A percentile compares a stretch with the other conserved stretches of the same genome.
These are phyloP conservation scores for Suhomyces faveliae DNA, from an alignment of 805 yeast species.

Conservation along the genomic window DNA sequence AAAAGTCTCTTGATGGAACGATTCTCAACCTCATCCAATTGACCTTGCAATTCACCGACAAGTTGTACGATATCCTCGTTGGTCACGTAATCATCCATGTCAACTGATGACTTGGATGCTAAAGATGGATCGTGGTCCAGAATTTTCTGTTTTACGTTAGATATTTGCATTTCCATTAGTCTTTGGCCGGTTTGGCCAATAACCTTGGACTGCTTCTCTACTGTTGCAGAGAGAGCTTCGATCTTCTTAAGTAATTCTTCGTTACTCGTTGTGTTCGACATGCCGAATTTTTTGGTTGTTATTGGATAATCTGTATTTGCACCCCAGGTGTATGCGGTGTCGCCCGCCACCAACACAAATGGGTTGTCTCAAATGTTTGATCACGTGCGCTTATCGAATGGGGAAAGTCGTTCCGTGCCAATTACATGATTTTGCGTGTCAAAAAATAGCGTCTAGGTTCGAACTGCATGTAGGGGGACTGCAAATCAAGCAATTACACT, in stretches of 20 bases:
- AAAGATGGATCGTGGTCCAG: slow-evolving; percentile 10
- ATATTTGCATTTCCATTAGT: slow-evolving; percentile 65
- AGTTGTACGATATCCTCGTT: slow-evolving; percentile 83
- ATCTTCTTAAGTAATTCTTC: slow-evolving; percentile 36
- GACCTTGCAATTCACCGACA: slow-evolving; percentile 88
- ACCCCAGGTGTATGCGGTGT: not conserved
- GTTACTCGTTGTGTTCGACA: slow-evolving; percentile 2
- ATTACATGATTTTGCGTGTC: too few relatives aligned
- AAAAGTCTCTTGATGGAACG: slow-evolving; percentile 68
- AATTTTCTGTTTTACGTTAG: slow-evolving; percentile 41
- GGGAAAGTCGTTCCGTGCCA: not conserved
- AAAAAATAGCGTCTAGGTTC: too few relatives aligned
- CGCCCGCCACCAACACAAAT: not conserved
- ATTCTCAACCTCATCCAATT: slow-evolving; percentile 75
- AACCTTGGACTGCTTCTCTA: slow-evolving; percentile 63
- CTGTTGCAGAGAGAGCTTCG: slow-evolving; percentile 48
- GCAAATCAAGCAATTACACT: too few relatives aligned
- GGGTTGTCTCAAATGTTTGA: not conserved
- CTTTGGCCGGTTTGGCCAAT: slow-evolving; percentile 80
- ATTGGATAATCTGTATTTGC: not conserved
- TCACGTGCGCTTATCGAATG: not conserved
- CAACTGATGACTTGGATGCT: slow-evolving; percentile 15
- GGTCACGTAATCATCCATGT: slow-evolving; percentile 61
- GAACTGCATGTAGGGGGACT: too few relatives aligned
- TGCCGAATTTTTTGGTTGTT: not conserved